These are phyloP conservation scores for Penicillium subrubescens DNA, from an alignment of 495 filamentous ascomycete genomes.

Conservation along the genomic window DNA sequence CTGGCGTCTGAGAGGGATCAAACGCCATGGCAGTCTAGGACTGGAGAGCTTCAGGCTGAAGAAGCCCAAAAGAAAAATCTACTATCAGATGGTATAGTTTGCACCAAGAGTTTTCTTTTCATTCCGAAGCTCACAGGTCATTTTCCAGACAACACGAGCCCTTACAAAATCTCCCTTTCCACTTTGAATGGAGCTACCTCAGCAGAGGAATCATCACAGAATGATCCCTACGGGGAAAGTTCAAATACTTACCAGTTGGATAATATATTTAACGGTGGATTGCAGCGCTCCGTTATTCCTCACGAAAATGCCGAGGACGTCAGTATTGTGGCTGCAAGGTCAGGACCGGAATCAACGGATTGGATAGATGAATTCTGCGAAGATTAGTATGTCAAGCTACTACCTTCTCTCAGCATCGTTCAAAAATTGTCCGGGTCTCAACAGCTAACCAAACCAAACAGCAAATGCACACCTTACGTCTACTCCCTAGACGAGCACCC, in stretches of 20 bases:
- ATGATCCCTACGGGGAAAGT: not conserved
- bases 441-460: not conserved
- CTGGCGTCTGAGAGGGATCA: not conserved
- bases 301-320: not conserved
- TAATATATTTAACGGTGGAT: too few relatives aligned
- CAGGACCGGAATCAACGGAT: not conserved
- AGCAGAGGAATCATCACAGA: not conserved
- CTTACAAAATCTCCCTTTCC: not conserved
- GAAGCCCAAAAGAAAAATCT: not conserved
- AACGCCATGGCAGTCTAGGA: not conserved
- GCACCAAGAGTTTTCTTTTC: not conserved
- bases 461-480: conserved; percentile 24
- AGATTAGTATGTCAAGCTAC: not conserved
- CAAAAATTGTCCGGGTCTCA: not conserved
- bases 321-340: conserved; percentile 5
- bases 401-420: not conserved
- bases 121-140: not conserved
- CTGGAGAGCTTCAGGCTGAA: not conserved
- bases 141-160: not conserved
- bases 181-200: not conserved
- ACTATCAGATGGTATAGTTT: not conserved
- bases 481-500: conserved; percentile 20
- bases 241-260: not conserved
- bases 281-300: not conserved
- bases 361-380: conserved; percentile 1